A percentile compares a stretch with the other conserved stretches of the same genome.
phyloP scores from a whole-genome alignment of 116 monocot genomes.

The Cymodocea nodosa region DNA sequence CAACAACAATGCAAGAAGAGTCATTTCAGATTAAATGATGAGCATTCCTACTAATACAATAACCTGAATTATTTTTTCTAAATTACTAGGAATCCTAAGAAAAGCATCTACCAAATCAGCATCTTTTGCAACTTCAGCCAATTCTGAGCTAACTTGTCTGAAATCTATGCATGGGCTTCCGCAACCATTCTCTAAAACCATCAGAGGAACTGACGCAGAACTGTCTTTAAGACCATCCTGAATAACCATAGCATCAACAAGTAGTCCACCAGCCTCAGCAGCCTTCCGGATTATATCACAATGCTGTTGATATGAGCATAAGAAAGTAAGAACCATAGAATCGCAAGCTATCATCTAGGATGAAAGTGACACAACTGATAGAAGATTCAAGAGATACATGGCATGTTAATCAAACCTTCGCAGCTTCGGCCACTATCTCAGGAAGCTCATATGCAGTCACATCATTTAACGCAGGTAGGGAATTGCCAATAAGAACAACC shows the following conservation, averaged over 20 bases:
- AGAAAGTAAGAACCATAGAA: neutral
- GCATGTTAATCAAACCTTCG: slow-evolving; percentile 53
- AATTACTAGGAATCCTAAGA: neutral
- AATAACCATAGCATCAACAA: slow-evolving; percentile 85
- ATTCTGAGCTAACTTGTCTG: slow-evolving; percentile 93
- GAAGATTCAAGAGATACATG: neutral
- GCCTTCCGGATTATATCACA: slow-evolving; percentile 85
- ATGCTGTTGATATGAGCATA: slow-evolving; percentile 30
- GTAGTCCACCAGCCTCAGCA: slow-evolving; percentile 91
- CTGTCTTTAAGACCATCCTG: slow-evolving; percentile 34
- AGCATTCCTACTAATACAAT: too few relatives aligned
- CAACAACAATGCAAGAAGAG: too few relatives aligned
- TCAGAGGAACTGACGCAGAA: slow-evolving; percentile 53
- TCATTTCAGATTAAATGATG: too few relatives aligned
- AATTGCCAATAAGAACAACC: slow-evolving; percentile 94
- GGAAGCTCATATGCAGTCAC: slow-evolving; percentile 95
- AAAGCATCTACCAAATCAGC: slow-evolving; percentile 62
- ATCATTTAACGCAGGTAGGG: slow-evolving; percentile 92
- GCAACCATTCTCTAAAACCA: slow-evolving; percentile 94
- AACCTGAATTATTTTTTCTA: too few relatives aligned
- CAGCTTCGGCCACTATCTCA: slow-evolving; percentile 97
- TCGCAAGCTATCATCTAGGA: neutral
- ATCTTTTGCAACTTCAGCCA: slow-evolving; percentile 82
- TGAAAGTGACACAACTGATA: too few relatives aligned
- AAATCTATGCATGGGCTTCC: slow-evolving; percentile 91